Evolutionary conservation across 2,329 filamentous ascomycete genomes (phyloP), one percentile per base, ranked within the genome.

Genomic region (Epicoccum sorghinum): DNA sequence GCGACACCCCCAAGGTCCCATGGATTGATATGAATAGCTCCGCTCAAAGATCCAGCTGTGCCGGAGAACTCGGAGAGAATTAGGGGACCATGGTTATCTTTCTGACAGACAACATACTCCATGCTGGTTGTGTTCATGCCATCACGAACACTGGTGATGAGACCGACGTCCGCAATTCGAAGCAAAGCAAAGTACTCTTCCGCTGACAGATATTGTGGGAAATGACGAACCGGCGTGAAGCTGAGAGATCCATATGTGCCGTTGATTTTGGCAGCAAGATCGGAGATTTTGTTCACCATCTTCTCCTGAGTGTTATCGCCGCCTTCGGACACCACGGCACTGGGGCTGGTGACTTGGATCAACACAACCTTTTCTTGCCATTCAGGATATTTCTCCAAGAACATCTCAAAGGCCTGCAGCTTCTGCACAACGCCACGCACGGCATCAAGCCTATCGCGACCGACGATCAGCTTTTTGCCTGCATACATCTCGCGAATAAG

Each of bases 41-140:
- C 89, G 58, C 85, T 85, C 33, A 98, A 82, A 51, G 88, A 95
- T 48, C 90, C 90, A 29, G 93, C 92, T 0, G 93, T 97, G 54
- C 93, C 93, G 59, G 93, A 97, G 75, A 98, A 98, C 74, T 98
- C 93, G 12, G 95, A 98, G 23, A 98, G 84, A 62, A 98, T 97
- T 41, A 98, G 80, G 1, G 93, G 93, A 0, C 93, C 90, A 64
- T 93, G 87, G 52, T 87, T 88, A 59, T 95, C 89, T 68, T 91
- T 89, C 76, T 98, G 93, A 74, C 91, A 96, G 53, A 96, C 84
- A 52, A 98, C 87, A 72, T 97, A 98, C 76, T 98, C 95, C 64
- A 98, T 80, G 72, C 91, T 96, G 18, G 93, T 96, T 0, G 93
- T 97, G 79, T 97, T 98, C 93, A 98, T 97, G 54, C 93, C 93